Evolutionary conservation across 2,329 filamentous ascomycete genomes (phyloP).

Genomic region (Passalora sequoiae): DNA sequence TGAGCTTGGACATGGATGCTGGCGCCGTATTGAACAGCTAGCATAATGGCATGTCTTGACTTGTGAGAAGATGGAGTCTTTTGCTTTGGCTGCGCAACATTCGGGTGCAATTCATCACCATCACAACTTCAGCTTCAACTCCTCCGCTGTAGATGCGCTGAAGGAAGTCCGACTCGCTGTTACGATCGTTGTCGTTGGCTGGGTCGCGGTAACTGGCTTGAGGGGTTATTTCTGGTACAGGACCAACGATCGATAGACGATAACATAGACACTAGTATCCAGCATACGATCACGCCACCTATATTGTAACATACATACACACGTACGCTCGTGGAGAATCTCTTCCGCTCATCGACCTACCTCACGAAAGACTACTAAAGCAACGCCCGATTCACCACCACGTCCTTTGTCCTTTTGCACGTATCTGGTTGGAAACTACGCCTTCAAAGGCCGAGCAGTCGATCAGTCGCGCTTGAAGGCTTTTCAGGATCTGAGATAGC

Average conservation of each 20-base stretch:
- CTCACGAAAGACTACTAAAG: too few relatives aligned
- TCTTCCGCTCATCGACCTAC: too few relatives aligned
- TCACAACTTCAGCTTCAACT: slow-evolving; percentile 49
- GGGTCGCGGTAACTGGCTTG: slow-evolving; percentile 28
- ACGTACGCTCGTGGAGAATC: too few relatives aligned
- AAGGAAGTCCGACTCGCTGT: slow-evolving; percentile 50
- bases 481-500: too few relatives aligned
- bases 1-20: neutral
- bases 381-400: neutral
- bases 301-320: slow-evolving; percentile 1
- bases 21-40: slow-evolving; percentile 6
- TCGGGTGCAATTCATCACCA: slow-evolving; percentile 38
- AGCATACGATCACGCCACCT: too few relatives aligned
- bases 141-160: slow-evolving; percentile 45
- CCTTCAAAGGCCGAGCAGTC: too few relatives aligned
- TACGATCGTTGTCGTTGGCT: slow-evolving; percentile 42
- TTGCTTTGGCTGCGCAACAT: slow-evolving; percentile 31
- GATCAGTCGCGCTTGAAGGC: neutral
- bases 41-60: neutral
- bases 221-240: slow-evolving; percentile 18
- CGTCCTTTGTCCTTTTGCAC: neutral
- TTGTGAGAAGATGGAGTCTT: slow-evolving; percentile 29
- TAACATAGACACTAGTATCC: neutral
- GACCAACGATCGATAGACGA: slow-evolving; percentile 9
- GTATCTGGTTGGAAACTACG: neutral